phyloP scores from a whole-genome alignment of 1,284 basidiomycete genomes.

The Moniliella sp. region DNA sequence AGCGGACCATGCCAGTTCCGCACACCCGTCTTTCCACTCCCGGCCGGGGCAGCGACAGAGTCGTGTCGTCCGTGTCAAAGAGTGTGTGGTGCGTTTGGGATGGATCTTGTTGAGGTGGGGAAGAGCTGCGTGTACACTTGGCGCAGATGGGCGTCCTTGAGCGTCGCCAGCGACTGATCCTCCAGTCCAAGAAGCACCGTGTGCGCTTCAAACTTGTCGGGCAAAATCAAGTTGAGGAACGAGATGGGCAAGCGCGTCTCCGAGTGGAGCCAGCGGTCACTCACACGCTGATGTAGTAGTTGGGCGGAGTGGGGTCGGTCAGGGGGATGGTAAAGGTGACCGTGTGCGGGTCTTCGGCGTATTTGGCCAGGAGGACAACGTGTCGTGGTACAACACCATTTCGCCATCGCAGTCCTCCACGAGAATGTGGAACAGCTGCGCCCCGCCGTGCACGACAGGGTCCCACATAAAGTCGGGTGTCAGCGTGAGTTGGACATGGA shows the following conservation, averaged over 20 bases:
- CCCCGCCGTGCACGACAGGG: slow-evolving; percentile 66
- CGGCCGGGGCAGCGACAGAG: slow-evolving; percentile 42
- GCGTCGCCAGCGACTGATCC: slow-evolving; percentile 61
- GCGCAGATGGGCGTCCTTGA: slow-evolving; percentile 79
- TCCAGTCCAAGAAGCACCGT: slow-evolving; percentile 84
- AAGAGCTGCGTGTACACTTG: slow-evolving; percentile 50
- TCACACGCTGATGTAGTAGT: slow-evolving; percentile 88
- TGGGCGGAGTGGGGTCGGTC: slow-evolving; percentile 86
- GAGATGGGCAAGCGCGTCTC: slow-evolving; percentile 85
- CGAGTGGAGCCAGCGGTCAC: slow-evolving; percentile 81
- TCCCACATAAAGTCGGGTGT: slow-evolving; percentile 94
- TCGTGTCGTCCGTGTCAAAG: slow-evolving; percentile 89
- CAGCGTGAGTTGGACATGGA: slow-evolving; percentile 39
- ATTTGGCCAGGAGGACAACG: slow-evolving; percentile 72
- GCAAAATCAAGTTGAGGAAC: slow-evolving; percentile 90
- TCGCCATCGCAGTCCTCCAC: slow-evolving; percentile 96
- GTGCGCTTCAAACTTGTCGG: slow-evolving; percentile 81
- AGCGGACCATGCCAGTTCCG: slow-evolving; percentile 82
- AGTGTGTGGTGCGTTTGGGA: slow-evolving; percentile 95
- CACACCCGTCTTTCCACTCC: slow-evolving; percentile 49
- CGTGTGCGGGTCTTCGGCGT: slow-evolving; percentile 68
- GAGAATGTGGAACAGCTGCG: slow-evolving; percentile 68
- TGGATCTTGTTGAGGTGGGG: slow-evolving; percentile 89
- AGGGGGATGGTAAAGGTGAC: slow-evolving; percentile 84
- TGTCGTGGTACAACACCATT: slow-evolving; percentile 77